Evolutionary conservation across 495 filamentous ascomycete genomes (phyloP).

Genomic region (Annulohypoxylon moriforme): DNA sequence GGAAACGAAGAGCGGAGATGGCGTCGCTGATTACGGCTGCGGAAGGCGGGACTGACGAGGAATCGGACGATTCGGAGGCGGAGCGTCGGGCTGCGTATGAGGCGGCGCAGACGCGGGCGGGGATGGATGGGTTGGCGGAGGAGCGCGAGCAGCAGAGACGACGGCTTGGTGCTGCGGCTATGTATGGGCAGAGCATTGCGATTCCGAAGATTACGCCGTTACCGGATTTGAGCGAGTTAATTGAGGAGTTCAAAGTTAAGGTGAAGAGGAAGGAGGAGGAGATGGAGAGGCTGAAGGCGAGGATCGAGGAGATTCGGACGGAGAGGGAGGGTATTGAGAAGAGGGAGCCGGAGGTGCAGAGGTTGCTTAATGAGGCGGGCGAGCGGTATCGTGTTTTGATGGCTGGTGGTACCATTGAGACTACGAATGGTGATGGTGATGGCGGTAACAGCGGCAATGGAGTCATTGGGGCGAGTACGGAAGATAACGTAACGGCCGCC

Average conservation of each 20-base stretch:
- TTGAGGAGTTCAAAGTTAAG: constrained; percentile 57
- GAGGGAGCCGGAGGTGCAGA: constrained; percentile 84
- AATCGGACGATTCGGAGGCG: constrained; percentile 78
- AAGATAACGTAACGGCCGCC: constrained; percentile 40
- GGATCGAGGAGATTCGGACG: constrained; percentile 49
- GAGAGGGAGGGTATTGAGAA: constrained; percentile 70
- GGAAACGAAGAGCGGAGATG: constrained; percentile 78
- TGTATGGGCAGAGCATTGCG: constrained; percentile 28
- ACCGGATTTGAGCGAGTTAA: constrained; percentile 63
- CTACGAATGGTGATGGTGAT: constrained; percentile 14
- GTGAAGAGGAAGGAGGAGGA: constrained; percentile 52
- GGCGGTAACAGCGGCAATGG: constrained; percentile 12
- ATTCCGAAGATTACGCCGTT: constrained; percentile 67
- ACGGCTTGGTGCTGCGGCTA: constrained; percentile 37
- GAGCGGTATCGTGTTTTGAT: constrained; percentile 71
- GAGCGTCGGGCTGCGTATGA: constrained; percentile 89
- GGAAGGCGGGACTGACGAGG: constrained; percentile 68
- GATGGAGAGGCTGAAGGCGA: constrained; percentile 41
- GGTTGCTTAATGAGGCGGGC: constrained; percentile 81
- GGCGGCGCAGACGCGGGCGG: constrained; percentile 83
- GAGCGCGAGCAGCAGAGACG: constrained; percentile 52
- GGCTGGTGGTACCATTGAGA: constrained; percentile 18
- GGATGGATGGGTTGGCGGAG: constrained; percentile 71
- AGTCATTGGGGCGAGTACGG: constrained; percentile 59
- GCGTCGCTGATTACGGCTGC: constrained; percentile 85